Percentiles rank a stretch among this genome's conserved stretches.
These are phyloP conservation scores for Scedosporium aurantiacum DNA, from an alignment of 2,329 filamentous ascomycete species.

Conservation along the genomic window DNA sequence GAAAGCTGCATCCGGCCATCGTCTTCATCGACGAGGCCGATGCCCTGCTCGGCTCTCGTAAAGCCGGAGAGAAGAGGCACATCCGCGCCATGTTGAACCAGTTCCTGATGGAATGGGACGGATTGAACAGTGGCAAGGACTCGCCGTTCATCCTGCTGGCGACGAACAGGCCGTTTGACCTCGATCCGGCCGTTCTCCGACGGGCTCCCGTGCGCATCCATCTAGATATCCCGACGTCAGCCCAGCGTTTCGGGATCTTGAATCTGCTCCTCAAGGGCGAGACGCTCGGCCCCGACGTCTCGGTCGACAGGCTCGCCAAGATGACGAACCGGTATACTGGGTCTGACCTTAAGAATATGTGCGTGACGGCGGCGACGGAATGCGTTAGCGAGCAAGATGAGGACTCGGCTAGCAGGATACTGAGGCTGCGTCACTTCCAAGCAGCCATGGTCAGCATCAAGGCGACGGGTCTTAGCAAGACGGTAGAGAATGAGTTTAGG, in stretches of 20 bases:
- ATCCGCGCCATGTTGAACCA: conserved; percentile 94
- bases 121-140: conserved; percentile 98
- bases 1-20: conserved; percentile 95
- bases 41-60: conserved; percentile 90
- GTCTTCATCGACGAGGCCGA: conserved; percentile 99
- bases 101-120: conserved; percentile 90
- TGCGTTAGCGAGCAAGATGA: background rate
- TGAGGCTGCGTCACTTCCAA: background rate
- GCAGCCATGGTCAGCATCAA: background rate
- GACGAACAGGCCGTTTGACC: conserved; percentile 92
- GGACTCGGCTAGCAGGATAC: background rate
- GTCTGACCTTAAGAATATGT: conserved; percentile 96
- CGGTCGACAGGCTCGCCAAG: conserved; percentile 95
- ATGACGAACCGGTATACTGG: conserved; percentile 99
- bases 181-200: conserved; percentile 86
- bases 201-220: conserved; percentile 79
- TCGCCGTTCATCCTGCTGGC: conserved; percentile 98
- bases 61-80: conserved; percentile 88
- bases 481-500: background rate
- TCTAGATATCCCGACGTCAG: conserved; percentile 91
- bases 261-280: conserved; percentile 96
- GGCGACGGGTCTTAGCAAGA: background rate
- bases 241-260: conserved; percentile 94
- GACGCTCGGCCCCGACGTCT: conserved; percentile 96
- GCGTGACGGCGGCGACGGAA: conserved; percentile 65